These are phyloP conservation scores for Carex scoparia DNA, from an alignment of 176 grass and related monocot genomes.

Conservation along the genomic window DNA sequence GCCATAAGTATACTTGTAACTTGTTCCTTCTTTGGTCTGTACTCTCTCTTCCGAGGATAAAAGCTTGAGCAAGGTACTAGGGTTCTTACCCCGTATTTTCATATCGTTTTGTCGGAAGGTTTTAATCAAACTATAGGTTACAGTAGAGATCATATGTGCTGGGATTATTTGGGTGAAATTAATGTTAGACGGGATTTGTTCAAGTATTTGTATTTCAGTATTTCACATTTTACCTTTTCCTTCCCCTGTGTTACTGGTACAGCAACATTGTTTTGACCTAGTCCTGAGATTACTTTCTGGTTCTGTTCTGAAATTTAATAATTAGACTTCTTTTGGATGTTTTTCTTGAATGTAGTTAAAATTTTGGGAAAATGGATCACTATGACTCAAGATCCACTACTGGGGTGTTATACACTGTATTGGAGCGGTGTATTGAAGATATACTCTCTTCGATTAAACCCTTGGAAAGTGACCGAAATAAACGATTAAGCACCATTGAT, in stretches of 20 bases:
- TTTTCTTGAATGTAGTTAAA: conserved; percentile 1
- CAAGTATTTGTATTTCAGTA: neutral
- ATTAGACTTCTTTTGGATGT: neutral
- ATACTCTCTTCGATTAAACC: conserved; percentile 70
- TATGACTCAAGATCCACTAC: neutral
- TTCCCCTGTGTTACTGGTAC: neutral
- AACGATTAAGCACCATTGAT: conserved; percentile 41
- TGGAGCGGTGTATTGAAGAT: conserved; percentile 43
- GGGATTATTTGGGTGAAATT: neutral
- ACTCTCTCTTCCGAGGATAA: neutral
- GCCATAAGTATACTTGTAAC: neutral
- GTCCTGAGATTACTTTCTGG: neutral
- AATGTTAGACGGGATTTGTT: neutral
- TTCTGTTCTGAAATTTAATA: neutral
- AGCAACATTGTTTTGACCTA: neutral
- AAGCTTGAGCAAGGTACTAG: neutral
- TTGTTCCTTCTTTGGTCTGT: neutral
- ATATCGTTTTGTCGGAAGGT: too few species aligned
- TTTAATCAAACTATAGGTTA: neutral
- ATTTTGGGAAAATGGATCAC: conserved; percentile 14
- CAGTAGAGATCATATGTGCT: neutral
- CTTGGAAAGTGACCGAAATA: conserved; percentile 36
- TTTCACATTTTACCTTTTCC: neutral
- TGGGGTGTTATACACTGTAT: conserved; percentile 16
- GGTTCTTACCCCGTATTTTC: neutral